phyloP scores from a whole-genome alignment of 2,329 filamentous ascomycete species.

The Plectosphaerella sp. region DNA sequence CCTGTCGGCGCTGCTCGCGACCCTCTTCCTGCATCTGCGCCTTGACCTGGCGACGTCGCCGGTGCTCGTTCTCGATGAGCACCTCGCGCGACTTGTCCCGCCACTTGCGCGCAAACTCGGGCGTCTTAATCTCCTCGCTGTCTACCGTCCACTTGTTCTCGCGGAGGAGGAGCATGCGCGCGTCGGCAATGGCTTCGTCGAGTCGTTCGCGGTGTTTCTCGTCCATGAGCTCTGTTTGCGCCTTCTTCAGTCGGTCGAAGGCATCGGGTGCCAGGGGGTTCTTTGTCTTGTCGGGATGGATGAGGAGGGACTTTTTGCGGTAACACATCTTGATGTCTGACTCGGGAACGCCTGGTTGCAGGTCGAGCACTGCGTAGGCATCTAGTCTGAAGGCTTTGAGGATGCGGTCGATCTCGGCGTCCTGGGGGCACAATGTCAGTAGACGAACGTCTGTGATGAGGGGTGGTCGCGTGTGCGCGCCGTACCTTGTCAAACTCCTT shows the following conservation, averaged over 20 bases:
- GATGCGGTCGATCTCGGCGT: constrained; percentile 94
- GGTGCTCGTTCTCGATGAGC: constrained; percentile 86
- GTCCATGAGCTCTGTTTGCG: constrained; percentile 85
- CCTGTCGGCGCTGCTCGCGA: constrained; percentile 76
- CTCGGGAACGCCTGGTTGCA: constrained; percentile 91
- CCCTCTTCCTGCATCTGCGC: constrained; percentile 97
- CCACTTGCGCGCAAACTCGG: constrained; percentile 81
- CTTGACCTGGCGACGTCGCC: constrained; percentile 79
- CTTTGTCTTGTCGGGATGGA: constrained; percentile 96
- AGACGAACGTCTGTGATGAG: not conserved
- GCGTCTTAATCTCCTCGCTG: constrained; percentile 78
- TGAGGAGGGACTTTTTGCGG: constrained; percentile 96
- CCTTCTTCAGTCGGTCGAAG: constrained; percentile 95
- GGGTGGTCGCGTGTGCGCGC: constrained; percentile 2
- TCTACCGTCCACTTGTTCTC: constrained; percentile 92
- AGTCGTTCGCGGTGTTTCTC: constrained; percentile 84
- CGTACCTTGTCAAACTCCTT: constrained; percentile 87
- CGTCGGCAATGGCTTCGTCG: constrained; percentile 94
- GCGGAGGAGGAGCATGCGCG: constrained; percentile 88
- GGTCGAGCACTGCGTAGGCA: constrained; percentile 86
- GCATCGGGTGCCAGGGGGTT: constrained; percentile 90
- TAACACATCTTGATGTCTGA: constrained; percentile 94
- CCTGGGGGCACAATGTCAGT: constrained; percentile 42
- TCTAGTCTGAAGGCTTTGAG: constrained; percentile 78
- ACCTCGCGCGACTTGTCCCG: constrained; percentile 85